Evolutionary conservation across 352 stramenopile genomes (phyloP), one percentile per base, ranked within the genome.

Genomic region (Globisporangium solare): DNA sequence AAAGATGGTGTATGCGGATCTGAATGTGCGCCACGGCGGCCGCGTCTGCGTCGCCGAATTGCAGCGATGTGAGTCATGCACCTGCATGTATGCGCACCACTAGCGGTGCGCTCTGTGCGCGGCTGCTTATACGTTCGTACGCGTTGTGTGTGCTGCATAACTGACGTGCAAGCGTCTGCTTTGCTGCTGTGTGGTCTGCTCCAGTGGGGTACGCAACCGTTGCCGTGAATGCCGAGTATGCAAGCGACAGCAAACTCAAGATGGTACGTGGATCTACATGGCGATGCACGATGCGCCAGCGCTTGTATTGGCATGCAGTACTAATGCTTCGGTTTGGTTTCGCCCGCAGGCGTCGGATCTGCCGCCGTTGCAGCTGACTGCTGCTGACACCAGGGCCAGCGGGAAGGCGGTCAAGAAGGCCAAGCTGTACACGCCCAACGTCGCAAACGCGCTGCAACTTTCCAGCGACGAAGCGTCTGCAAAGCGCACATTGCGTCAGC

Each of bases 141-240:
- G n/a, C n/a, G n/a, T n/a, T 35, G 27, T 35, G 27, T 35, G 27
- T 35, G 10, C 7, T 35, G 27, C 7, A 35, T 35, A 35, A 35
- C 27, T 35, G 27, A 35, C 27, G 27, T 35, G 39, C 17, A 15
- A 11, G 17, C 17, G 32, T 15, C 4, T 40, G 39, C 27, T 58
- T 21, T 50, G 21, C 54, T 21, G 21, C 37, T 47, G 20, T 46
- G n/a, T 41, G 32, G 21, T 15, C 21, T 20, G 27, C 31, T 21
- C 13, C 10, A 94, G 84, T 89, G 63, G 84, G 84, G 11, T 92
- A 85, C 47, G 71, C 63, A 17, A 69, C 58, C 6, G 80, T 86
- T 8, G 85, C 73, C 20, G 68, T 92, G 31, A 87, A 86, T 55
- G 66, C 73, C 37, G 79, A 90, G 51, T 80, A 58, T 40, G 74